A percentile compares a stretch with the other conserved stretches of the same genome.
These are phyloP conservation scores for Hemisphaericaspora subhashii DNA, from an alignment of 1,139 yeast genomes.

Conservation along the genomic window DNA sequence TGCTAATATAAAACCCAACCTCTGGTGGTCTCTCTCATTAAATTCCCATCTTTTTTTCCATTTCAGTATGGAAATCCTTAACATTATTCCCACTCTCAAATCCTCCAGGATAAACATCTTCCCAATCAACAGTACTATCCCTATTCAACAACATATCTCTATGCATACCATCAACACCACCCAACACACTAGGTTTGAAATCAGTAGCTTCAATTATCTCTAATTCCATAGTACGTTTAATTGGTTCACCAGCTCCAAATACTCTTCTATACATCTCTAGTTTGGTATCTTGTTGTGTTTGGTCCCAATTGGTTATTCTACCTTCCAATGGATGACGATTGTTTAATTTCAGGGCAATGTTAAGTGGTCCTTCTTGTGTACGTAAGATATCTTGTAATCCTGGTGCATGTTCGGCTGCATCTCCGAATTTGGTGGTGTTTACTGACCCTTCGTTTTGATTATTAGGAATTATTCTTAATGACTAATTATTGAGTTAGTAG, in stretches of 20 bases:
- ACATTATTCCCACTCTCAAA: conserved; percentile 40
- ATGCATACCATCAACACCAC: conserved; percentile 61
- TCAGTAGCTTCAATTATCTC: conserved; percentile 73
- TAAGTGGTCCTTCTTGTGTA: conserved; percentile 58
- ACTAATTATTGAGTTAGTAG: conserved; percentile 23
- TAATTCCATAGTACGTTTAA: conserved; percentile 85
- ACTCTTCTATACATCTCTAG: conserved; percentile 78
- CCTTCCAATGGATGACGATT: conserved; percentile 86
- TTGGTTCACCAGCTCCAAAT: conserved; percentile 93
- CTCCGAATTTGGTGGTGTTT: conserved; percentile 50
- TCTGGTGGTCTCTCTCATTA: conserved; percentile 18
- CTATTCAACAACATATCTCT: conserved; percentile 75
- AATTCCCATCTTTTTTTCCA: conserved; percentile 67
- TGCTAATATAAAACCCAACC: background rate
- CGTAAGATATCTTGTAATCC: conserved; percentile 60
- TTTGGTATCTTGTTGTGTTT: conserved; percentile 66
- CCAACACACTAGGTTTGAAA: conserved; percentile 62
- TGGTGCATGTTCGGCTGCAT: conserved; percentile 59
- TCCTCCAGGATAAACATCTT: conserved; percentile 75
- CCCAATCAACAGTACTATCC: conserved; percentile 86
- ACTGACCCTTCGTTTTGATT: conserved; percentile 40
- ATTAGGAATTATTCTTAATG: conserved; percentile 53
- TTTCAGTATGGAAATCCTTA: conserved; percentile 64
- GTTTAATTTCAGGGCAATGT: conserved; percentile 67
- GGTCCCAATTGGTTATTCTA: conserved; percentile 78